Base-by-base conservation (phyloP, 768 basidiomycete species). In the Tricholomella constricta region DNA sequence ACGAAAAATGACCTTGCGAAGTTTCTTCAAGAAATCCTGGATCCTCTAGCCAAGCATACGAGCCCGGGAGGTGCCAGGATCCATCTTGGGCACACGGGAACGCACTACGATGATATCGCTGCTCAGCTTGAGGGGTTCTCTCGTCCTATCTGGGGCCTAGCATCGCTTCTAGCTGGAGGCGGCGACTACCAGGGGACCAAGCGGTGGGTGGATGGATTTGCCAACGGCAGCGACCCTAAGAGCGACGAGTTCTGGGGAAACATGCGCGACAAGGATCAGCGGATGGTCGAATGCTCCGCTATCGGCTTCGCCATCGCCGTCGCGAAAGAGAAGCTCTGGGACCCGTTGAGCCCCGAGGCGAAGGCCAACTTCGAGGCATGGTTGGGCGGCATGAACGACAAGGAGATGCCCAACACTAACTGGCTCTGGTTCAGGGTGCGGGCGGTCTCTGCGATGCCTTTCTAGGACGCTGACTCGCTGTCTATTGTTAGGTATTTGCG, bases 321-420 rank as follows among this genome's bases (percentile, higher is more conserved):
- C 17, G 84, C 84, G 2, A 77, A 78, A 31, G 81, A 88, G 57
- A 74, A 82, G 51, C 67, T 90, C 17, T 89, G 84, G 80, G 79
- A 85, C 62, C 78, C 78, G 14, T 65, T 88, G n/a, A 72, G 70
- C 45, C 71, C 74, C 3, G 69, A 76, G 52, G 80, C 76, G 10
- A 84, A 85, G 68, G 67, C 66, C 53, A 77, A 83, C 54, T 75
- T 89, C 34, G 86, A 82, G 57, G 70, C 70, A 10, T 90, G 88
- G 85, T 73, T 90, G 3, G 81, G 84, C 7, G 81, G 84, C 0
- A 89, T 90, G 79, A 90, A 89, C 62, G 84, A 86, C 67, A 89
- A 89, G 73, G 80, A 85, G 56, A 89, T 90, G 87, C 87, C 88
- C 22, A 86, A 89, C 63, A 89, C 88, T 6, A 90, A 90, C 61